Percentiles rank a stretch among this genome's conserved stretches.
These are phyloP conservation scores for Blastocystis sp. DNA, from an alignment of 352 stramenopile species.

Conservation along the genomic window DNA sequence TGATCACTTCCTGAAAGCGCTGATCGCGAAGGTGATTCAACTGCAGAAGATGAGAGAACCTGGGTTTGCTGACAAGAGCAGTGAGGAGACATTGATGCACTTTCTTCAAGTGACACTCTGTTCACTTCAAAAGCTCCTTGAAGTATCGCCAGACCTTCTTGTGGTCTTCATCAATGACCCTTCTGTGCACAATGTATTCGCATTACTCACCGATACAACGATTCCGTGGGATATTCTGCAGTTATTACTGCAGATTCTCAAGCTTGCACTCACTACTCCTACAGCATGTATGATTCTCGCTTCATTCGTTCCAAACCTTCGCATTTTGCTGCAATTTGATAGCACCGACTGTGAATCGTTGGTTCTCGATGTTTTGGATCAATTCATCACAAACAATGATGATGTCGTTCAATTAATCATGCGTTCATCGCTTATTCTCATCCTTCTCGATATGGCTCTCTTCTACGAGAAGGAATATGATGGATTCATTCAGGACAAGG, in stretches of 20 bases:
- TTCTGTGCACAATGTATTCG: neutral
- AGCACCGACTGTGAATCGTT: neutral
- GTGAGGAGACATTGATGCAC: neutral
- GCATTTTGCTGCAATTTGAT: neutral
- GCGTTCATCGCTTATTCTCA: neutral
- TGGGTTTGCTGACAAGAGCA: neutral
- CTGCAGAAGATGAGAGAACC: neutral
- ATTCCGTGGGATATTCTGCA: neutral
- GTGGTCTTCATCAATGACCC: neutral
- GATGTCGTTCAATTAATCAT: neutral
- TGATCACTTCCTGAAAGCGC: constrained; percentile 11
- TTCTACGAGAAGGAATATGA: constrained; percentile 36
- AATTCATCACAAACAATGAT: neutral
- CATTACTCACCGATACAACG: neutral
- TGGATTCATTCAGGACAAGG: neutral
- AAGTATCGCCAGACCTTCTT: neutral
- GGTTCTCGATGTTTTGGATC: neutral
- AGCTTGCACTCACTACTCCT: neutral
- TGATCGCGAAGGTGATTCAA: neutral
- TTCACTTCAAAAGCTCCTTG: neutral
- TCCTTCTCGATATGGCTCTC: neutral
- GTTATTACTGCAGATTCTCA: neutral
- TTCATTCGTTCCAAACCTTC: neutral
- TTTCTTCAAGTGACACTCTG: neutral
- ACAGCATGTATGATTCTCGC: neutral